Percentiles rank a stretch among this genome's conserved stretches.
phyloP scores from a whole-genome alignment of 345 rosid species.

The Eucalyptus melliodora region DNA sequence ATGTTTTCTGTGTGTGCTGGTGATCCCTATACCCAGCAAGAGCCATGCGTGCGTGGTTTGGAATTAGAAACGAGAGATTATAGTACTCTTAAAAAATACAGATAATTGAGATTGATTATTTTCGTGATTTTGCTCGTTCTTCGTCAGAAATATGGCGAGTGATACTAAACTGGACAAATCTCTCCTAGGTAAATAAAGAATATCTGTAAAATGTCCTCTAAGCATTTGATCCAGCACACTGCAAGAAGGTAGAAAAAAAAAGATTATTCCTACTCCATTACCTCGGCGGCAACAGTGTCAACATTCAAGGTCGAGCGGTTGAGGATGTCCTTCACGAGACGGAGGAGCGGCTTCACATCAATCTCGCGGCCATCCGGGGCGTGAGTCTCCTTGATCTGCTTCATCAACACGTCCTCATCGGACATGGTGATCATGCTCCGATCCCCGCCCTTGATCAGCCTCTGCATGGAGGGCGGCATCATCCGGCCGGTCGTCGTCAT shows the following conservation, averaged over 20 bases:
- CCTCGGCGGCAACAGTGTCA: not conserved
- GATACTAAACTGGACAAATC: not conserved
- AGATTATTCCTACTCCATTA: not conserved
- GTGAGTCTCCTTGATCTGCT: slow-evolving; percentile 45
- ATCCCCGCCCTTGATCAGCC: slow-evolving; percentile 10
- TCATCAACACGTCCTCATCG: slow-evolving; percentile 47
- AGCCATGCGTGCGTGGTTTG: not conserved
- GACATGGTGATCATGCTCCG: slow-evolving; percentile 13
- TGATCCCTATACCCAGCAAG: not conserved
- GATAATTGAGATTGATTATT: not conserved
- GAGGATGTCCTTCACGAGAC: slow-evolving; percentile 56
- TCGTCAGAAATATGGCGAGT: not conserved
- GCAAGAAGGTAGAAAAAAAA: not conserved
- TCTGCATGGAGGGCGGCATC: not conserved
- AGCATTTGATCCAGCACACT: not conserved
- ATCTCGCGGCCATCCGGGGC: slow-evolving; percentile 44
- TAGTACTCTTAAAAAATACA: not conserved
- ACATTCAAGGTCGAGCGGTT: not conserved
- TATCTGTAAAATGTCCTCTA: not conserved
- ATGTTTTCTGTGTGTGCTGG: not conserved
- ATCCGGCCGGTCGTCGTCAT: not conserved
- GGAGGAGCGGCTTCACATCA: slow-evolving; percentile 51
- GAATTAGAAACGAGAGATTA: not conserved
- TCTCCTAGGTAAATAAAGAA: not conserved
- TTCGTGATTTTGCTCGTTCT: not conserved